Evolutionary conservation across 2,329 filamentous ascomycete genomes (phyloP).

Genomic region (Cladosporium phlei): DNA sequence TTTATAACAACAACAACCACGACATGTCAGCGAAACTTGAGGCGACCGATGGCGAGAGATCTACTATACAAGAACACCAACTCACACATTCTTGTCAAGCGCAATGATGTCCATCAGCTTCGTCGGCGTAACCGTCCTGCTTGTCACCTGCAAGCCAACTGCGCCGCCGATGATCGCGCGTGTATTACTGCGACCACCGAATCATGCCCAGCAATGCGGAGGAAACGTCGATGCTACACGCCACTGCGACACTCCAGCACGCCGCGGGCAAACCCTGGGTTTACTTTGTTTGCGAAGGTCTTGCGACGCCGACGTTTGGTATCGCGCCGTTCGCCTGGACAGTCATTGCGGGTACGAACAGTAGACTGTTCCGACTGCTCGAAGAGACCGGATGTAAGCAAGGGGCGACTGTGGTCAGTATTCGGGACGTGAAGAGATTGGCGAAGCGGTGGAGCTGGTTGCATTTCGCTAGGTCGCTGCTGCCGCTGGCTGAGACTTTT

Average conservation of each 20-base stretch:
- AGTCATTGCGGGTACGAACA: conserved; percentile 34
- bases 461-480: background rate
- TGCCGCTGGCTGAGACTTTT: background rate
- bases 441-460: background rate
- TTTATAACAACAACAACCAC: background rate
- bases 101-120: conserved; percentile 27
- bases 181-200: conserved; percentile 34
- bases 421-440: background rate
- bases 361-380: conserved; percentile 10
- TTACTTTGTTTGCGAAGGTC: conserved; percentile 20
- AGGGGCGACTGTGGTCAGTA: background rate
- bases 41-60: too few species aligned
- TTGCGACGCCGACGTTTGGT: conserved; percentile 20
- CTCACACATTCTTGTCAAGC: conserved; percentile 14
- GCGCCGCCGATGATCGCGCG: conserved; percentile 30
- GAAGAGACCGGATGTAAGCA: background rate
- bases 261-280: conserved; percentile 10
- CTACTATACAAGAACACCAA: background rate
- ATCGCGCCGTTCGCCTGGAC: conserved; percentile 38
- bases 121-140: conserved; percentile 31
- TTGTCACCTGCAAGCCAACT: conserved; percentile 29
- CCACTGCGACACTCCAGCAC: conserved; percentile 9
- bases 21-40: too few species aligned
- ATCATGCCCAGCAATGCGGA: conserved; percentile 29
- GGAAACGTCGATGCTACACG: conserved; percentile 25